Base-by-base conservation (phyloP, 108 stramenopile genomes). In the Fragilaria radians region DNA sequence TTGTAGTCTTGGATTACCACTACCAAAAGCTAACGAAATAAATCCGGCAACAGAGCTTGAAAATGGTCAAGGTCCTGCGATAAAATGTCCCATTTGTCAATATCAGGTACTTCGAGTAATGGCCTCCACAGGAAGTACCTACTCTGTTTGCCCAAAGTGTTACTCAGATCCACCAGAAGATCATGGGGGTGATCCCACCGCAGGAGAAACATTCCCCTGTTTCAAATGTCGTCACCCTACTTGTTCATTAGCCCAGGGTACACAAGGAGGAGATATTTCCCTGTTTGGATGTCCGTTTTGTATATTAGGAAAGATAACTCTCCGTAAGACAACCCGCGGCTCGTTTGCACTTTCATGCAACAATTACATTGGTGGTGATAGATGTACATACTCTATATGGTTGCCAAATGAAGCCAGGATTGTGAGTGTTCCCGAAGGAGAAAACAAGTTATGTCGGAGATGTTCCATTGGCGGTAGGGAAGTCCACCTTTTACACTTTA, bases 261-360 rank as follows among this genome's bases (percentile, higher is more conserved):
- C 81, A 23, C 62, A 59, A 57, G 84, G 86, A 21, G 82, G 73
- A 19, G 83, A 85, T 33, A 58, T 80, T 9, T 80, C 82, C 46
- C 75, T 88, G 1, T 88, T 85, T 28, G 57, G 76, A 32, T 92
- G 91, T 61, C 91, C 91, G 2, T 92, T 88, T 71, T 92, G 91
- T 42, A 34, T 50, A 21, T 47, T 74, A 62, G 59, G 48, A 26
- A 80, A 74, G 36, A 65, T 91, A 19, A 56, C 48, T 17, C 59
- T 92, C 45, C 70, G 70, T 52, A 80, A 77, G 69, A 78, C 59
- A 28, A 42, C 76, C 5, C 65, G 64, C 23, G 83, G 81, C 0
- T 82, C 67, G 56, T 42, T 42, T 42, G 76, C 79, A 21, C 63
- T 92, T 7, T 76, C 80, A 1, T 88, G 91, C 55, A 72, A 59